Percentiles rank a stretch among this genome's conserved stretches.
These are phyloP conservation scores for Sugiyamaella pinicola DNA, from an alignment of 1,139 yeast genomes.

Conservation along the genomic window DNA sequence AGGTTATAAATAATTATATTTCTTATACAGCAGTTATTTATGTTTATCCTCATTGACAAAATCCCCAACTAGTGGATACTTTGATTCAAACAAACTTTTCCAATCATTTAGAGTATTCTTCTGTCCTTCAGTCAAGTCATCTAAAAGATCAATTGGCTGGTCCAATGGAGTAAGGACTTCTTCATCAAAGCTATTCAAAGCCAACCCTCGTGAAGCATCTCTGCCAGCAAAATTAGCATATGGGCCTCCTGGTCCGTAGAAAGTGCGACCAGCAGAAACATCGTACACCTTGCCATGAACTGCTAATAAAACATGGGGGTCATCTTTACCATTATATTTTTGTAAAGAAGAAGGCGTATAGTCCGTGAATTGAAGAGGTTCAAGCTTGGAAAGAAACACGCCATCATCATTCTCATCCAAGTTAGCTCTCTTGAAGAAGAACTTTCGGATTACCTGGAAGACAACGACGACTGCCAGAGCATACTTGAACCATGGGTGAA, in stretches of 20 bases:
- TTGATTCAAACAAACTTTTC: conserved; percentile 76
- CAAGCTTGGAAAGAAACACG: conserved; percentile 11
- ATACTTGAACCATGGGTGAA: conserved; percentile 14
- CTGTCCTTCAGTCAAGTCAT: conserved; percentile 65
- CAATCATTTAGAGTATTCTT: conserved; percentile 72
- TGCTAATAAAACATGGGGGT: conserved; percentile 74
- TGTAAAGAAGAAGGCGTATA: conserved; percentile 77
- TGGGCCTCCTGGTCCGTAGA: conserved; percentile 97
- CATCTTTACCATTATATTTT: conserved; percentile 78
- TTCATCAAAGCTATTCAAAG: conserved; percentile 81
- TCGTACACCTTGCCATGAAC: conserved; percentile 86
- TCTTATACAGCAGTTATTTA: conserved; percentile 19
- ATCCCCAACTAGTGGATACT: conserved; percentile 48
- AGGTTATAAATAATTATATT: not conserved
- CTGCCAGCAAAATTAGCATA: conserved; percentile 95
- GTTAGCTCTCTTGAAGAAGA: conserved; percentile 45
- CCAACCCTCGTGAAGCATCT: conserved; percentile 94
- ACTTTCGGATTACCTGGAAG: conserved; percentile 29
- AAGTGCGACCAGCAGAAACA: conserved; percentile 76
- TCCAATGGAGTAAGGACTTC: conserved; percentile 44
- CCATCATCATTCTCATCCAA: conserved; percentile 32
- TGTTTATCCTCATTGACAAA: conserved; percentile 33
- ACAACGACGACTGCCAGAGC: conserved; percentile 18
- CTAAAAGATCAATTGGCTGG: conserved; percentile 68
- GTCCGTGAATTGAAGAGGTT: conserved; percentile 72